A percentile compares a stretch with the other conserved stretches of the same genome.
phyloP scores from a whole-genome alignment of 768 basidiomycete species.

The Lactarius vividus region DNA sequence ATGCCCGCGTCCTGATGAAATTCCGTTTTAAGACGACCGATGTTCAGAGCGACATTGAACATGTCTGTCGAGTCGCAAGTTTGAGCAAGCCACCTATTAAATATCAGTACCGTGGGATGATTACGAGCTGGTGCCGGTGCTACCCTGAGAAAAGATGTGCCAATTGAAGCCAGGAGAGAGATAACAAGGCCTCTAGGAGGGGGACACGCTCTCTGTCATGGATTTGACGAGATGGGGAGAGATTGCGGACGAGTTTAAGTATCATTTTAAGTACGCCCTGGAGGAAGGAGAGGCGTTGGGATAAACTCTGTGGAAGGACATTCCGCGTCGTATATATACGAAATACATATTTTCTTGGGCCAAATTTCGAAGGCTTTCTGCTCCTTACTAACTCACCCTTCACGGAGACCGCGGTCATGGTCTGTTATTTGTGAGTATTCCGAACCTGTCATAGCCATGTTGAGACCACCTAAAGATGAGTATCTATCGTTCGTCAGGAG shows the following conservation, averaged over 20 bases:
- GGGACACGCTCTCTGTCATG: conserved; percentile 28
- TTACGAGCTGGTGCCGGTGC: background rate
- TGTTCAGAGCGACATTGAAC: conserved; percentile 66
- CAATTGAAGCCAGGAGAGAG: conserved; percentile 48
- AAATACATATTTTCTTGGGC: background rate
- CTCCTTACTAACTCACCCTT: background rate
- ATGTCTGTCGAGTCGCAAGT: conserved; percentile 84
- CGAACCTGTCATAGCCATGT: background rate
- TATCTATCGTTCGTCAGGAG: background rate
- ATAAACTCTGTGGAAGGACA: background rate
- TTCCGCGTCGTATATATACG: background rate
- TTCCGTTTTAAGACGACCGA: conserved; percentile 44
- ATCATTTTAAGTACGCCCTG: conserved; percentile 2
- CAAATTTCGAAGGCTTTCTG: background rate
- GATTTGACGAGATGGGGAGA: conserved; percentile 1
- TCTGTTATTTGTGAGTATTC: background rate
- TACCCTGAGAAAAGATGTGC: conserved; percentile 56
- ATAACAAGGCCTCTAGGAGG: conserved; percentile 40
- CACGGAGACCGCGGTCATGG: background rate
- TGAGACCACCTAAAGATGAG: background rate
- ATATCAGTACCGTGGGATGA: background rate
- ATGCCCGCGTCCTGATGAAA: conserved; percentile 41
- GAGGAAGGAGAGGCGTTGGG: background rate
- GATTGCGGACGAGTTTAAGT: conserved; percentile 6
- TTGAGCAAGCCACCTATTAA: conserved; percentile 73